phyloP scores from a whole-genome alignment of 2,329 filamentous ascomycete species.

The Colletotrichum chrysophilum region DNA sequence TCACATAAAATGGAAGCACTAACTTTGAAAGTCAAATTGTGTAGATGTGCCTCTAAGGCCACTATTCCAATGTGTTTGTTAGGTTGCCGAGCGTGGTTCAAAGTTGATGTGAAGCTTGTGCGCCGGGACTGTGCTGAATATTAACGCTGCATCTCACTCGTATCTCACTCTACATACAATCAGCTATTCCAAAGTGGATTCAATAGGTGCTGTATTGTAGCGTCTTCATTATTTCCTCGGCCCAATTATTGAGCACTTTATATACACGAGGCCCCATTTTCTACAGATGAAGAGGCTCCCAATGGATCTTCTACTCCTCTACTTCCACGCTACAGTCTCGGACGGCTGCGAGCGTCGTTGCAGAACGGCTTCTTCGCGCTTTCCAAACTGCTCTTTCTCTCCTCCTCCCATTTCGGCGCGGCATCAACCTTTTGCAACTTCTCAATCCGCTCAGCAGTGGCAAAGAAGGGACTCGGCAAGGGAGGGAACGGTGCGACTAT shows the following conservation, averaged over 20 bases:
- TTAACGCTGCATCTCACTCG: background rate
- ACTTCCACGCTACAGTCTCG: background rate
- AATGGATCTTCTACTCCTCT: background rate
- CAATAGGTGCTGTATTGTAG: fast-evolving
- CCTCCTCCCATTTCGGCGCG: background rate
- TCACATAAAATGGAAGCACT: background rate
- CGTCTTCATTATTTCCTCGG: background rate
- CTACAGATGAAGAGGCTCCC: background rate
- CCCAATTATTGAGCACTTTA: background rate
- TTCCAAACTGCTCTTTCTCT: background rate
- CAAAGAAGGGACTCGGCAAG: background rate
- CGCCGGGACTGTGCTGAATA: background rate
- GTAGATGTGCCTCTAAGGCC: background rate
- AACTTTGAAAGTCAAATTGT: background rate
- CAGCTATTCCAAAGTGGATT: background rate
- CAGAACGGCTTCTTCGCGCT: background rate
- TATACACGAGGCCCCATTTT: background rate
- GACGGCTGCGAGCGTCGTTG: background rate
- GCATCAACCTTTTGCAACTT: background rate
- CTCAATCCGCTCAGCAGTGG: background rate
- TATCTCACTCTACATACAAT: background rate
- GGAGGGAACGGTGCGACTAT: background rate
- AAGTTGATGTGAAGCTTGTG: background rate
- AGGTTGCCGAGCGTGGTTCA: too few species aligned
- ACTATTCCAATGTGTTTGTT: too few species aligned